Percentiles rank a stretch among this genome's conserved stretches.
phyloP scores from a whole-genome alignment of 2,329 filamentous ascomycete genomes.

The Hypoxylon sp. region DNA sequence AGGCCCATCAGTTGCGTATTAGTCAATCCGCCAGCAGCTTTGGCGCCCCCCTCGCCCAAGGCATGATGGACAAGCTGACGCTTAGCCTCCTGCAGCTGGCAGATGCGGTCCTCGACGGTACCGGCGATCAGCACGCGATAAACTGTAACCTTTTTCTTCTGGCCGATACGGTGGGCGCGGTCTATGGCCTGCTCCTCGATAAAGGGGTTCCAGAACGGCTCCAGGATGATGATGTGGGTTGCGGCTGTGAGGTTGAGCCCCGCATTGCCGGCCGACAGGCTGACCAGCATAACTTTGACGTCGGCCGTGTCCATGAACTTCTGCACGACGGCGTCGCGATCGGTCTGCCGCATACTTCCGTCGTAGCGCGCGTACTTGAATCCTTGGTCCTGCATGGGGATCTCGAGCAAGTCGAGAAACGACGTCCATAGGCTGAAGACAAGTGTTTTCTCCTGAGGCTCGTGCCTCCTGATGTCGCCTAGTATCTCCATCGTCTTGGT shows the following conservation, averaged over 20 bases:
- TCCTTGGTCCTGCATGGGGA: conserved; percentile 50
- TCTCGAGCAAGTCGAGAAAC: conserved; percentile 55
- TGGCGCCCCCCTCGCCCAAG: conserved; percentile 46
- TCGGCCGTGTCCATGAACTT: conserved; percentile 49
- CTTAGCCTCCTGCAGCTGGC: conserved; percentile 78
- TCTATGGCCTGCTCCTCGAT: conserved; percentile 84
- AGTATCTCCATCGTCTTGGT: conserved; percentile 53
- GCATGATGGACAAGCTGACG: conserved; percentile 67
- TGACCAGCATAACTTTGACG: conserved; percentile 74
- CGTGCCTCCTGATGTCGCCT: conserved; percentile 44
- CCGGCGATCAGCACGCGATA: conserved; percentile 76
- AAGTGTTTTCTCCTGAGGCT: conserved; percentile 52
- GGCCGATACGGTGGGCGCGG: conserved; percentile 83
- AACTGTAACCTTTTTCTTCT: conserved; percentile 73
- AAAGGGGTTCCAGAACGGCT: conserved; percentile 85
- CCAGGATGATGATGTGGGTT: conserved; percentile 80
- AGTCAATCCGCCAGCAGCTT: conserved; percentile 31
- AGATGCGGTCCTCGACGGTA: conserved; percentile 82
- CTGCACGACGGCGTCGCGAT: conserved; percentile 49
- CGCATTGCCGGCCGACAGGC: conserved; percentile 81
- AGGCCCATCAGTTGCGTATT: conserved; percentile 40
- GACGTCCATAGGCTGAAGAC: conserved; percentile 56
- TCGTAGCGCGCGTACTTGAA: conserved; percentile 54
- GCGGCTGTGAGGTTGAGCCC: conserved; percentile 80
- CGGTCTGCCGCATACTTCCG: conserved; percentile 49